Base-by-base conservation (phyloP, 176 grass and related monocot species). In the Alloteropsis semialata region DNA sequence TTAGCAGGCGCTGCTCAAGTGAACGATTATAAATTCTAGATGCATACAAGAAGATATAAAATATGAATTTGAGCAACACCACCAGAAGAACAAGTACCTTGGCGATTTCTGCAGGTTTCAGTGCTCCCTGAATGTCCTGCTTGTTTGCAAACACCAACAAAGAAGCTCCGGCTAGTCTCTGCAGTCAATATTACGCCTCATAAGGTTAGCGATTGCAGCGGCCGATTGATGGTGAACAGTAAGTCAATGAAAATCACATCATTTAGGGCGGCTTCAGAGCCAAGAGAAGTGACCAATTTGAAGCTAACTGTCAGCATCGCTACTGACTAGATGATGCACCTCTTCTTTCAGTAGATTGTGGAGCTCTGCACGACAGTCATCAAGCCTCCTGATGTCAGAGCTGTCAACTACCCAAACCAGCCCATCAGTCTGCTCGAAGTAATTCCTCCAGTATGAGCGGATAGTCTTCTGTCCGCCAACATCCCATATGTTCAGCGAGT, bases 381-480 rank as follows among this genome's bases (percentile, higher is more conserved):
- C 88, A 65, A 94, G 88, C 74, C 90, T 88, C 58, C 95, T 48
- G 13, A 92, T 83, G 58, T 94, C 95, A 21, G 90, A 97, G 73
- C 90, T 94, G 78, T 97, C 95, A 42, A 94, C 90, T 13, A 97
- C 95, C 95, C 92, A 97, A 49, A 92, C 88, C 62, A 94, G 57
- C 10, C 92, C 92, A 78, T 94, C 92, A 24, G 88, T 92, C 83
- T 97, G 92, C 81, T 97, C 95, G 74, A 97, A 97, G 81, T 97
- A 94, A 82, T 97, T 97, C 63, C 95, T 88, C 95, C 92, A 97
- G 55, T 94, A 97, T 27, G 95, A 92, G 2, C 94, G 65, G 56
- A 97, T 94, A 13, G 92, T 94, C 90, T 97, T 97, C 79, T 97
- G 94, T 15, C 94, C 94, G 25, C 94, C 94, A 8, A 94, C 84